Conservation (phyloP, 2,329 filamentous ascomycete species). For the Fusarium setosum region DNA sequence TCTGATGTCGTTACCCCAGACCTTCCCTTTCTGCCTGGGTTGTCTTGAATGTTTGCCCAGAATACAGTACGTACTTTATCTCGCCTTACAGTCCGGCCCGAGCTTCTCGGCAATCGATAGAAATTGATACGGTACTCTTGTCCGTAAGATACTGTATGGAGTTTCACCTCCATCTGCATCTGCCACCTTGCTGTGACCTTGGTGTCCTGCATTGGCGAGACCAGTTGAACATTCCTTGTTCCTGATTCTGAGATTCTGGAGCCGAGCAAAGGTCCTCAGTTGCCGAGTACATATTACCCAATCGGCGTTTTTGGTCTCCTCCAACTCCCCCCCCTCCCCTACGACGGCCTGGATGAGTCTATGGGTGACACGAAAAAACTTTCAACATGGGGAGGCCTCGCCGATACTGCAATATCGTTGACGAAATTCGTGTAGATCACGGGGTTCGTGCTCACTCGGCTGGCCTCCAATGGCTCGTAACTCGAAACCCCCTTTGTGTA, state of each 20-base stretch:
- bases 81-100: constrained; percentile 8
- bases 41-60: constrained; percentile 1
- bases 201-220: constrained; percentile 11
- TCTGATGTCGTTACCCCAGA: constrained; percentile 14
- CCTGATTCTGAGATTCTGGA: constrained; percentile 14
- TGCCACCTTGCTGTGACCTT: not conserved
- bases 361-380: constrained; percentile 15
- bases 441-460: constrained; percentile 14
- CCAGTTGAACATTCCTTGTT: constrained; percentile 17
- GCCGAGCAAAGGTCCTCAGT: constrained; percentile 6
- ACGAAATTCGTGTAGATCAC: constrained; percentile 21
- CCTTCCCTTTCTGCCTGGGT: not conserved
- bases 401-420: too few relatives aligned
- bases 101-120: constrained; percentile 3
- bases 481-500: constrained; percentile 23
- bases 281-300: constrained; percentile 27
- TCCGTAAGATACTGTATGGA: not conserved
- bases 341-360: constrained; percentile 18
- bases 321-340: constrained; percentile 8
- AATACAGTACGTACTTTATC: too few relatives aligned
- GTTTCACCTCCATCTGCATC: constrained; percentile 8
- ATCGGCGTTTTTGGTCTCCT: constrained; percentile 34
- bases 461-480: constrained; percentile 21
- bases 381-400: constrained; percentile 7
- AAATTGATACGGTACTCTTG: too few relatives aligned